Percentiles rank a stretch among this genome's conserved stretches.
phyloP scores from a whole-genome alignment of 23 red algal genomes.

The Gracilaria domingensis region DNA sequence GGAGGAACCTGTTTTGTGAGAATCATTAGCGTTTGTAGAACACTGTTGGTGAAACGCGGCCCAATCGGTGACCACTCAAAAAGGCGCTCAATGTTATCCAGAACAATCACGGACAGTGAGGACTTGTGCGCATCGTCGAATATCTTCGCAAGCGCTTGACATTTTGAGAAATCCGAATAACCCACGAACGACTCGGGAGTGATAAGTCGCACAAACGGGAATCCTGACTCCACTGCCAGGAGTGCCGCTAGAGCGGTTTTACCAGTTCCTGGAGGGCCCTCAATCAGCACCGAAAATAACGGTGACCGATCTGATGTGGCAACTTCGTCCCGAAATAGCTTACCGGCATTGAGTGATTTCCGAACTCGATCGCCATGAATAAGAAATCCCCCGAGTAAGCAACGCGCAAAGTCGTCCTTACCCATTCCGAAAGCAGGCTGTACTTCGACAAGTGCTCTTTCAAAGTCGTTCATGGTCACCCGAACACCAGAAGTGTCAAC shows the following conservation, averaged over 20 bases:
- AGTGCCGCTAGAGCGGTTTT: constrained; percentile 98
- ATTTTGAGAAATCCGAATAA: constrained; percentile 92
- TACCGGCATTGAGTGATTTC: constrained; percentile 73
- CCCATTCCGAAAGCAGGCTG: constrained; percentile 92
- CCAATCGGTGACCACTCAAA: constrained; percentile 98
- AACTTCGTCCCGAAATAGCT: constrained; percentile 92
- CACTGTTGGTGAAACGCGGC: constrained; percentile 89
- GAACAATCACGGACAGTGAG: constrained; percentile 87
- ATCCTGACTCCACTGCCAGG: constrained; percentile 91
- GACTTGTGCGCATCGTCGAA: constrained; percentile 99
- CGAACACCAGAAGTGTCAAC: constrained; percentile 67
- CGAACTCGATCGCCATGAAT: constrained; percentile 77
- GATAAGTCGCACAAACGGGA: constrained; percentile 95
- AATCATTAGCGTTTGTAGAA: constrained; percentile 94
- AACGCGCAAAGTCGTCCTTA: constrained; percentile 88
- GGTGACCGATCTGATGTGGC: constrained; percentile 77
- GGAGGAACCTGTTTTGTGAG: constrained; percentile 91
- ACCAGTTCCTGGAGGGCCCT: constrained; percentile 90
- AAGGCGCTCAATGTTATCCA: constrained; percentile 97
- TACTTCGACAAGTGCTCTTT: constrained; percentile 87
- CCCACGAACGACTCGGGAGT: constrained; percentile 93
- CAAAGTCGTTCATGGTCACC: constrained; percentile 95
- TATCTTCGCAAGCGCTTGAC: constrained; percentile 84
- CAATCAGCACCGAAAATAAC: constrained; percentile 95
- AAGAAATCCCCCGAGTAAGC: constrained; percentile 92